Percentiles rank a stretch among this genome's conserved stretches.
These are phyloP conservation scores for Boletus vermiculosoides DNA, from an alignment of 768 basidiomycete genomes.

Conservation along the genomic window DNA sequence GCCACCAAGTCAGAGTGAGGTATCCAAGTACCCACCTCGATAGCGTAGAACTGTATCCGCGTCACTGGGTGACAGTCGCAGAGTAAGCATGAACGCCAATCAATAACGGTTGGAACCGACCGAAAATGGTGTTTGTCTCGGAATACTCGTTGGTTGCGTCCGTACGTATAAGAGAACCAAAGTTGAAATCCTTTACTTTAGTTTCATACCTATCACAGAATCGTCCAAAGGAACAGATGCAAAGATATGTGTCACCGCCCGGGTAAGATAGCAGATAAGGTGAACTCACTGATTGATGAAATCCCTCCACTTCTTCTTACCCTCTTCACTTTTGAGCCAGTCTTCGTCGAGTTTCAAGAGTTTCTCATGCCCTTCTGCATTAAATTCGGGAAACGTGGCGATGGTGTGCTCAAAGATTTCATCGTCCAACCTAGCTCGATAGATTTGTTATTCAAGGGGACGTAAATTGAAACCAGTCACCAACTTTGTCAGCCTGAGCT, in stretches of 20 bases:
- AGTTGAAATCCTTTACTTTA: constrained; percentile 91
- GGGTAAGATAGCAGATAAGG: background rate
- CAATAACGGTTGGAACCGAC: constrained; percentile 39
- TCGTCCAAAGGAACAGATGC: background rate
- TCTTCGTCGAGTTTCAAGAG: constrained; percentile 77
- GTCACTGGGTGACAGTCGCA: constrained; percentile 14
- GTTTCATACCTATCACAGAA: constrained; percentile 69
- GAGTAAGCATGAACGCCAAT: constrained; percentile 10
- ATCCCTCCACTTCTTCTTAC: constrained; percentile 87
- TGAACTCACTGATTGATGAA: constrained; percentile 71
- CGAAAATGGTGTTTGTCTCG: constrained; percentile 93
- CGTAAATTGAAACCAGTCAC: constrained; percentile 20
- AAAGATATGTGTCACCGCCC: background rate
- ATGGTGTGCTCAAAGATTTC: constrained; percentile 82
- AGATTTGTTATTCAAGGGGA: constrained; percentile 13
- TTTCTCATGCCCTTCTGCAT: constrained; percentile 44
- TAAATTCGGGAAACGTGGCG: constrained; percentile 78
- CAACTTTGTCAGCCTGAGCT: constrained; percentile 81
- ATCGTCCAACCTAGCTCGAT: constrained; percentile 69
- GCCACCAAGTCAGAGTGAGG: background rate
- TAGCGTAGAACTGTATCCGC: constrained; percentile 76
- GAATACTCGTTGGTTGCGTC: constrained; percentile 80
- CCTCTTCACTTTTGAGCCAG: constrained; percentile 83
- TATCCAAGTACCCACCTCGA: constrained; percentile 58
- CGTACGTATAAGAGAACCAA: constrained; percentile 89